Base-by-base conservation (phyloP, 768 basidiomycete genomes). In the Pleurotus cornucopiae region DNA sequence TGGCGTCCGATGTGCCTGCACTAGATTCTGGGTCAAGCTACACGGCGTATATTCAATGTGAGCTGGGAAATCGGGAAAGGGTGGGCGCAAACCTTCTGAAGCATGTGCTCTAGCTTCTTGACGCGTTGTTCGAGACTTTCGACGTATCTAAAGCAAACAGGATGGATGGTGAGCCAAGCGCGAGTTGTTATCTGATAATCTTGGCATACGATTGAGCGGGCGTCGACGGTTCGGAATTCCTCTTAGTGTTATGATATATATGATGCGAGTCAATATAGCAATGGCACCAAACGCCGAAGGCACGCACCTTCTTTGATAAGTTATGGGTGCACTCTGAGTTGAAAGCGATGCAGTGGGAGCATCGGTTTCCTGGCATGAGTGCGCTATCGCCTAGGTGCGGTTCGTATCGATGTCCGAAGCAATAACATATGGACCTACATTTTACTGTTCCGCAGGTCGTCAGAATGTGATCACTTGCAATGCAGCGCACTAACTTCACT, bases 21-120 rank as follows among this genome's bases (percentile, higher is more conserved):
- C 84, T 79, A 45, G 81, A 79, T 49, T 87, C 83, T 11, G 87
- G 86, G 61, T 80, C 84, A 45, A 89, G 72, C 87, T 88, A 40
- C 44, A 41, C 9, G n/a, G n/a, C 11, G 30, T 11, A 34, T 11
- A 34, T 34, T 34, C 23, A 18, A 14, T 57, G 20, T 18, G n/a
- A 47, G 26, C 41, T 46, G 38, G 43, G 43, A 37, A 38, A 23
- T 43, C 2, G 16, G 21, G 5, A 30, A 14, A 38, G 4, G 20
- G 14, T 30, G 25, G 16, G 39, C 12, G 63, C 70, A 57, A 45
- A 77, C 77, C 60, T 66, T 68, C 46, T 64, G 69, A 14, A 86
- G 67, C n/a, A 87, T 74, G 41, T 75, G 78, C 58, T 88, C 84
- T 71, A 87, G 74, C 63, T 83, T 84, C 58, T 81, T 78, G 5